Evolutionary conservation across 352 stramenopile genomes (phyloP).

Genomic region (Globisporangium nagaii): DNA sequence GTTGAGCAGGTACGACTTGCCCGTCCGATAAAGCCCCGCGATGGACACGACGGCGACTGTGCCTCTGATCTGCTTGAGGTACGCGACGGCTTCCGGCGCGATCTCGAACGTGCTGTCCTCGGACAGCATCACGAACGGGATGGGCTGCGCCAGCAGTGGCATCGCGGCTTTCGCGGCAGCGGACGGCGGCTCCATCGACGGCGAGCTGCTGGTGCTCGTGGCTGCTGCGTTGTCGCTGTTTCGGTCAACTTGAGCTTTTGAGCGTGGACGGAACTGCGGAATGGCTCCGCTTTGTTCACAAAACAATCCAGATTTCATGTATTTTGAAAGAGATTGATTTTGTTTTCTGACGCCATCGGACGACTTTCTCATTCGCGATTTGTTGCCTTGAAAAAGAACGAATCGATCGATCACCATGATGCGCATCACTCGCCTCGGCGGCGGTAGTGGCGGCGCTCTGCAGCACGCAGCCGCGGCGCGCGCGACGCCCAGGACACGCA

Average conservation of each 20-base stretch:
- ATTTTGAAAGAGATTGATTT: no score
- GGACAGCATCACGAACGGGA: conserved; percentile 70
- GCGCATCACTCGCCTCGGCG: not conserved
- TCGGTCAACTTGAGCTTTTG: no score
- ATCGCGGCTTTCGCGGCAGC: not conserved
- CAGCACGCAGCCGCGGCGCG: not conserved
- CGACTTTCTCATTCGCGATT: no score
- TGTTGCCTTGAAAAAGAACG: not conserved
- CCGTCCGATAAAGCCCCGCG: conserved; percentile 68
- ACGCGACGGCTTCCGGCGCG: conserved; percentile 43
- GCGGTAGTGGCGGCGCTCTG: not conserved
- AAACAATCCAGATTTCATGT: no score
- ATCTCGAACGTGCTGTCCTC: conserved; percentile 66
- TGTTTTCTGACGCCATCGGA: not conserved
- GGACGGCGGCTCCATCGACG: not conserved
- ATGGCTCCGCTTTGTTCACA: conserved; percentile 7
- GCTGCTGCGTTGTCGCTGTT: not conserved
- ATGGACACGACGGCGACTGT: conserved; percentile 65
- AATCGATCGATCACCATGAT: not conserved
- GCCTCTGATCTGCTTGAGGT: conserved; percentile 53
- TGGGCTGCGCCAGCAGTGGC: conserved; percentile 18
- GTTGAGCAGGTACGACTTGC: conserved; percentile 81
- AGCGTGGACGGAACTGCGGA: not conserved
- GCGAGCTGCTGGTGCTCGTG: not conserved
- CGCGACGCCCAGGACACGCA: not conserved